Conservation (phyloP, 2,329 filamentous ascomycete species). For the Fonsecaea pugnacius region DNA sequence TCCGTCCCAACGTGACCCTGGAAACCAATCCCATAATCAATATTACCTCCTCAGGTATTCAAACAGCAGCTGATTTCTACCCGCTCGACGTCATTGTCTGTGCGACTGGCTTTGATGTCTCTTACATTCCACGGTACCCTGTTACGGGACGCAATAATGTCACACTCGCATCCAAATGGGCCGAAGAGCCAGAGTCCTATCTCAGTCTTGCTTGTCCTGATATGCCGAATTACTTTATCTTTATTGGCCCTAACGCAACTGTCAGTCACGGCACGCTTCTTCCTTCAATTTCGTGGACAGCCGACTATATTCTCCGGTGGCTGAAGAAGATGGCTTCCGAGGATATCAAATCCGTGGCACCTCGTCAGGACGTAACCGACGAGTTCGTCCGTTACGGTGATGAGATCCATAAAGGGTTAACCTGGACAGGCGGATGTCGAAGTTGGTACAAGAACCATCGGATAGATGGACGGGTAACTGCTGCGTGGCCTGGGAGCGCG, state of each 20-base stretch:
- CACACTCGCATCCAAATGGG: conserved; percentile 40
- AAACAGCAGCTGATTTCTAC: conserved; percentile 36
- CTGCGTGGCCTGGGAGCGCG: conserved; percentile 30
- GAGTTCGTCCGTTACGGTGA: conserved; percentile 43
- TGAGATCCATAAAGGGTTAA: conserved; percentile 42
- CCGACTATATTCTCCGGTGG: conserved; percentile 40
- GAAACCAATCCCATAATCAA: conserved; percentile 42
- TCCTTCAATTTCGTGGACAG: conserved; percentile 35
- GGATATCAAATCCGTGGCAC: conserved; percentile 40
- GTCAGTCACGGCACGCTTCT: conserved; percentile 40
- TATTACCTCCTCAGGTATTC: conserved; percentile 41
- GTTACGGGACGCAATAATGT: conserved; percentile 41
- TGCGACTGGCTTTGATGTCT: conserved; percentile 30
- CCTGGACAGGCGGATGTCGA: conserved; percentile 31
- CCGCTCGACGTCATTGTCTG: conserved; percentile 48
- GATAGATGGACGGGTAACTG: conserved; percentile 26
- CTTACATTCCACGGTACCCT: conserved; percentile 40
- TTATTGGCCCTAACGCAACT: conserved; percentile 40
- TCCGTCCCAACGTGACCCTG: conserved; percentile 44
- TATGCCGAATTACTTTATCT: conserved; percentile 44
- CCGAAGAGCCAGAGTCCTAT: conserved; percentile 39
- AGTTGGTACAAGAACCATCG: conserved; percentile 29
- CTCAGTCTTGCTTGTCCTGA: conserved; percentile 34
- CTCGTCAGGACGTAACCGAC: conserved; percentile 39
- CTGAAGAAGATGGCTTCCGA: conserved; percentile 42